Conservation (phyloP, 2,329 filamentous ascomycete genomes). For the Phialocephala sp. region DNA sequence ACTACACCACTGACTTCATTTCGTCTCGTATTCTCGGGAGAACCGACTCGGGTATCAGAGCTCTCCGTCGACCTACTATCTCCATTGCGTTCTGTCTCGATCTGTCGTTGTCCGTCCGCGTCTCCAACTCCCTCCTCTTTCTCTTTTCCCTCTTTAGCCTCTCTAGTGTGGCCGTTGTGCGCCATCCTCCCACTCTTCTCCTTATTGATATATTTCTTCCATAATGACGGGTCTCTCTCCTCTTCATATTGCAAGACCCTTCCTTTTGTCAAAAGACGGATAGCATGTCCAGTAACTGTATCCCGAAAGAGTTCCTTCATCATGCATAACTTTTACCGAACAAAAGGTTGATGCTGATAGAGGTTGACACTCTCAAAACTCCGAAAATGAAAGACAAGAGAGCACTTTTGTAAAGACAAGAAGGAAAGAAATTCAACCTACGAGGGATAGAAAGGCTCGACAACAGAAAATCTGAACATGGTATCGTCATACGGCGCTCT, state of each 20-base stretch:
- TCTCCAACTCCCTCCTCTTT: constrained; percentile 37
- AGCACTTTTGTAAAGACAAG: not conserved
- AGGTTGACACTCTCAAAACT: not conserved
- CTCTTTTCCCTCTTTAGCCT: constrained; percentile 21
- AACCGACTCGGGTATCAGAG: constrained; percentile 27
- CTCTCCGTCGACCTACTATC: constrained; percentile 14
- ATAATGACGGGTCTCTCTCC: constrained; percentile 53
- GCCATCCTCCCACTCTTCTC: constrained; percentile 56
- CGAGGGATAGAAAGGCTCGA: not conserved
- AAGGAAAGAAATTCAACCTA: not conserved
- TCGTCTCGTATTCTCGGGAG: constrained; percentile 27
- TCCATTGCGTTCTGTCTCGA: not conserved
- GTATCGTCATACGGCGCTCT: constrained; percentile 7
- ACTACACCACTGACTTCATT: constrained; percentile 49
- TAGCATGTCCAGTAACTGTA: constrained; percentile 47
- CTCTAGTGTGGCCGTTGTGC: constrained; percentile 48
- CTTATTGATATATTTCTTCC: constrained; percentile 53
- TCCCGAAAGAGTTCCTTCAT: constrained; percentile 51
- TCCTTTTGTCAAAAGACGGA: constrained; percentile 48
- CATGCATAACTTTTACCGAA: not conserved
- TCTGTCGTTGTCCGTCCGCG: not conserved
- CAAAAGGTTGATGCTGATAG: not conserved
- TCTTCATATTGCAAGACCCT: constrained; percentile 51
- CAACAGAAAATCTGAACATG: not conserved
- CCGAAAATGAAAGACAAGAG: not conserved